Base-by-base conservation (phyloP, 768 basidiomycete genomes). In the Rhizopogon sp. region DNA sequence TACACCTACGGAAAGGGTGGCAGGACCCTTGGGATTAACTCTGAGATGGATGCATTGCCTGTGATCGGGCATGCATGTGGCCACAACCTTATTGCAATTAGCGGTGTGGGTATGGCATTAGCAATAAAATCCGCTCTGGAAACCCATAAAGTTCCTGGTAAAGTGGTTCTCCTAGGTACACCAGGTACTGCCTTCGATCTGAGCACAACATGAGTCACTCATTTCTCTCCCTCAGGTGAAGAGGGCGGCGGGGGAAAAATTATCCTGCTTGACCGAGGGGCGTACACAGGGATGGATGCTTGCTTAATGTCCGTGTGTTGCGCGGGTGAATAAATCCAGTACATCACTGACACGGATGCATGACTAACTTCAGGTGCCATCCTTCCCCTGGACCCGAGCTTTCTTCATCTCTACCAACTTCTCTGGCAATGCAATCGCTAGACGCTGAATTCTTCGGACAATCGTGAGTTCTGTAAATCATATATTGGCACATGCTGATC, bases 1-100 rank as follows among this genome's bases (percentile, higher is more conserved):
- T 90, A 77, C 67, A 73, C 74, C 39, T 79, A 82, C 58, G 81
- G 83, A 25, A 56, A 62, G 50, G 81, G 80, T 31, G 85, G 87
- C 9, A 79, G 85, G 41, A 81, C 82, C 49, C 73, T 92, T 44
- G 90, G 90, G 7, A 70, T 92, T 58, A 91, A 93, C 68, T 83
- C 88, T 14, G 90, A 91, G 70, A 89, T 88, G 87, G 73, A 79
- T 41, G 79, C 80, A 5, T 69, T 82, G 20, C 79, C 79, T n/a
- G 67, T 74, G 39, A 74, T 82, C 50, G 80, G 80, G 3, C 80
- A 83, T 65, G 88, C 81, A 0, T 92, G 90, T 64, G 90, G 90
- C 0, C 90, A 93, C 69, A 91, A 92, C 67, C 76, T 93, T 58
- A 91, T 91, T 60, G 90, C 90, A 44, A 79, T 85, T 61, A 81